Base-by-base conservation (phyloP, 164 flowering plant genomes). In the Nelumbo lutea region DNA sequence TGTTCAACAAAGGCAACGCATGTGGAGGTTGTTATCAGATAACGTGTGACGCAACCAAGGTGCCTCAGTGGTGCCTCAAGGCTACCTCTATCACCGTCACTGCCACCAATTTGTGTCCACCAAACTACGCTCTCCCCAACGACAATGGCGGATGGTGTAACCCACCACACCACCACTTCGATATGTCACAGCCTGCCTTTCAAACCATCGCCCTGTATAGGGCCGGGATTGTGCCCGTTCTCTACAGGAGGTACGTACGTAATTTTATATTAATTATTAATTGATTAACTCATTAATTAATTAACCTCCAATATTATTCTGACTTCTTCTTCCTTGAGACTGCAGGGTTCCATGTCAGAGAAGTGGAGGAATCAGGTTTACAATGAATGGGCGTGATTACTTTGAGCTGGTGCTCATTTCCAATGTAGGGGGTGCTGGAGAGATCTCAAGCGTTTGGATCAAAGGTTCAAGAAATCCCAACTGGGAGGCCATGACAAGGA, bases 201-300 rank as follows among this genome's bases (percentile, higher is more conserved):
- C 55, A 62, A 62, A 62, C 78, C 57, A 83, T 85, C 41, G 86
- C 79, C 15, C 67, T 48, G 13, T 83, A 81, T 74, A 75, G 64
- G 27, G 90, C 80, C 4, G 88, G 88, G n/a, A 86, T 86, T 15
- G 82, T 86, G 2, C 90, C 90, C 10, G 73, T 84, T 6, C 43
- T 71, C 38, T 84, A 75, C 68, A 76, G 81, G 58, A 84, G 75
- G 90, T 15, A 39, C 10, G 10, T 15, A n/a, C 27, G 9, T 8
- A 9, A 38, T 13, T 47, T 47, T 39, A 41, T n/a, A 48, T 66
- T 39, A 41, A 9, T 64, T 2, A 3, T 10, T 1, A 27, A 27
- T 27, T 27, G 27, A 27, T 27, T 27, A 27, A 27, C 27, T 27
- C 27, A 27, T 27, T 27, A 27, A 27, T 27, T 27, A 27, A 27